phyloP scores from a whole-genome alignment of 1,139 yeast genomes.

The Meyerozyma smithsonii region DNA sequence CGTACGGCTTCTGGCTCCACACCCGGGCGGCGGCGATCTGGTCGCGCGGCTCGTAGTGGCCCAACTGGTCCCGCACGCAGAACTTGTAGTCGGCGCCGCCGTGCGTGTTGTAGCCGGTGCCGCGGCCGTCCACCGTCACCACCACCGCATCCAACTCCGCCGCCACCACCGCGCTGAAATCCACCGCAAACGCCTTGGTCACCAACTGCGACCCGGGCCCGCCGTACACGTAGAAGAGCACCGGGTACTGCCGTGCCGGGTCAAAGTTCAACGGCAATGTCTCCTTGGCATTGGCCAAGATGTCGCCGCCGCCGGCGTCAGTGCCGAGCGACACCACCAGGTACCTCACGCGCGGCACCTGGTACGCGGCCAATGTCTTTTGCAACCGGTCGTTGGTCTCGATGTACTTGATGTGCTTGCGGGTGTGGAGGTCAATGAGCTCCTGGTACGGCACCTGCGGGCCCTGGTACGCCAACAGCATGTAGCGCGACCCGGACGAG shows the following conservation, averaged over 20 bases:
- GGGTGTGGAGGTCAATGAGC: slow-evolving; percentile 48
- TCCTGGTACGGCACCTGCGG: slow-evolving; percentile 66
- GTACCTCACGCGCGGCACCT: slow-evolving; percentile 43
- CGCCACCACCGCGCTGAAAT: slow-evolving; percentile 62
- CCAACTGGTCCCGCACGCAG: slow-evolving; percentile 60
- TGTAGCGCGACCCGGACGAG: slow-evolving; percentile 62
- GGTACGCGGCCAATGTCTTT: slow-evolving; percentile 35
- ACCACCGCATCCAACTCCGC: slow-evolving; percentile 68
- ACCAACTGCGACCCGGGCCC: slow-evolving; percentile 82
- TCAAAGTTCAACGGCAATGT: slow-evolving; percentile 62
- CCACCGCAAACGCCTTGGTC: slow-evolving; percentile 45
- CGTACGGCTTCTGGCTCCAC: slow-evolving; percentile 52
- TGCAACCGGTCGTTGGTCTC: slow-evolving; percentile 46
- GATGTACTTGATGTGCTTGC: slow-evolving; percentile 30
- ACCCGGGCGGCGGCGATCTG: slow-evolving; percentile 64
- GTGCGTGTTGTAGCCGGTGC: slow-evolving; percentile 62
- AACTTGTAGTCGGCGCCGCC: slow-evolving; percentile 52
- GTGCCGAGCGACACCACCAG: slow-evolving; percentile 46
- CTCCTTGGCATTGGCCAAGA: slow-evolving; percentile 53
- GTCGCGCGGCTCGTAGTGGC: slow-evolving; percentile 64
- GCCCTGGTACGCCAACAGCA: slow-evolving; percentile 56
- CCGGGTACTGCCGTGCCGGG: slow-evolving; percentile 52
- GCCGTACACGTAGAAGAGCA: slow-evolving; percentile 69
- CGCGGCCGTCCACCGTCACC: slow-evolving; percentile 79
- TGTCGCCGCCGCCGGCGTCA: slow-evolving; percentile 37